Conservation (phyloP, 2,329 filamentous ascomycete genomes). For the Exserohilum rostratum region DNA sequence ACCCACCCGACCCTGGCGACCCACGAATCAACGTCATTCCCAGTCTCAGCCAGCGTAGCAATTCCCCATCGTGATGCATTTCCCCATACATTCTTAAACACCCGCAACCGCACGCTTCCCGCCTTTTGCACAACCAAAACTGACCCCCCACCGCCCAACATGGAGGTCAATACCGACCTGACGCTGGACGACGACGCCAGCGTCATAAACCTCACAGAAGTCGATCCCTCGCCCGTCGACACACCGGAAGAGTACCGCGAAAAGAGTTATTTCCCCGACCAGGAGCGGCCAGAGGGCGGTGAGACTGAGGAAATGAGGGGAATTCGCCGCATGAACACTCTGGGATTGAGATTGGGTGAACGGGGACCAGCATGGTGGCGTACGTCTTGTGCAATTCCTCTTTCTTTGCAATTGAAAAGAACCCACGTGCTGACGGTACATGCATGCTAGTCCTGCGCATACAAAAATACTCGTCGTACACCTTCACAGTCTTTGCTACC, state of each 20-base stretch:
- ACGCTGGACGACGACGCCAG: constrained; percentile 53
- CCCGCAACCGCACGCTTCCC: background rate
- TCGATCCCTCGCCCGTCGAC: constrained; percentile 83
- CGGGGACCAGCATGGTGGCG: constrained; percentile 77
- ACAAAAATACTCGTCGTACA: constrained; percentile 87
- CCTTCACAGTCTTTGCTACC: constrained; percentile 51
- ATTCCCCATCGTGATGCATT: constrained; percentile 15
- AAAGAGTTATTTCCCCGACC: constrained; percentile 53
- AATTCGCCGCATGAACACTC: constrained; percentile 37
- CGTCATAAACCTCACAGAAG: constrained; percentile 70
- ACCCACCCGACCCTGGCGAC: constrained; percentile 2
- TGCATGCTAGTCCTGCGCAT: constrained; percentile 68
- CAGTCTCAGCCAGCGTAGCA: constrained; percentile 27
- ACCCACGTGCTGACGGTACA: constrained; percentile 4
- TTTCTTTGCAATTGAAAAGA: background rate
- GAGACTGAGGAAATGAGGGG: constrained; percentile 17
- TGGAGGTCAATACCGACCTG: constrained; percentile 21
- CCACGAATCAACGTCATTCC: constrained; percentile 43
- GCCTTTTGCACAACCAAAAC: background rate
- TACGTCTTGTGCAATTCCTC: constrained; percentile 51
- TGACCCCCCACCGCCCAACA: too few relatives aligned
- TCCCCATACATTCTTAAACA: constrained; percentile 15
- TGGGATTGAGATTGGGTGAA: constrained; percentile 65
- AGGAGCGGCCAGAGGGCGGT: constrained; percentile 11
- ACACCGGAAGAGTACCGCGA: constrained; percentile 56